phyloP scores from a whole-genome alignment of 371 early-diverging fungal genomes.

The Basidiobolus meristosporus region DNA sequence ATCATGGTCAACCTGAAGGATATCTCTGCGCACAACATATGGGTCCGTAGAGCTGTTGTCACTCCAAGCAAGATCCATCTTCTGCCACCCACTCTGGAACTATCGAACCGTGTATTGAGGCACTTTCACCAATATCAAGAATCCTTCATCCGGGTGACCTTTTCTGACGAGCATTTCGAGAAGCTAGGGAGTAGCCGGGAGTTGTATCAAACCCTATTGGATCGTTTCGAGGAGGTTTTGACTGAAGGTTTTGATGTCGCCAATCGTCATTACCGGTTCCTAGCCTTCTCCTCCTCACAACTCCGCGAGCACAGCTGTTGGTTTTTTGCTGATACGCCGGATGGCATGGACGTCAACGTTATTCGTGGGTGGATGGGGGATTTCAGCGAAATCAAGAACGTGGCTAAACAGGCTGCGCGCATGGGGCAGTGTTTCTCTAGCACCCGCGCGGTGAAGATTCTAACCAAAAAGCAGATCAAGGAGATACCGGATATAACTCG shows the following conservation, averaged over 20 bases:
- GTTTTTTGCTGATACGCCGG: slow-evolving; percentile 26
- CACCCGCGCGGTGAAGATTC: slow-evolving; percentile 22
- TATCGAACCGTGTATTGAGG: slow-evolving; percentile 39
- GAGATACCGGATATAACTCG: slow-evolving; percentile 30
- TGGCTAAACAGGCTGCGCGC: slow-evolving; percentile 54
- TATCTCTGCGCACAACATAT: slow-evolving; percentile 13
- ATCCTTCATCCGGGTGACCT: slow-evolving; percentile 39
- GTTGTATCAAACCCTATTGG: slow-evolving; percentile 6
- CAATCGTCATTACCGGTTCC: slow-evolving; percentile 30
- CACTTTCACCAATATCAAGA: slow-evolving; percentile 19
- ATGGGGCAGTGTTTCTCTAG: slow-evolving; percentile 68
- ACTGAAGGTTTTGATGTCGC: slow-evolving; percentile 29
- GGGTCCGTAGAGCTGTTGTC: slow-evolving; percentile 27
- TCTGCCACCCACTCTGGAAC: slow-evolving; percentile 25
- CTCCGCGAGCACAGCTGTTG: slow-evolving; percentile 49
- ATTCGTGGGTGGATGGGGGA: slow-evolving; percentile 61
- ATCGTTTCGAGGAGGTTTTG: slow-evolving; percentile 23
- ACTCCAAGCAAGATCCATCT: slow-evolving; percentile 32
- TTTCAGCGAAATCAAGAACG: slow-evolving; percentile 38
- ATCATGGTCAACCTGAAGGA: no score
- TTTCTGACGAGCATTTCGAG: slow-evolving; percentile 32
- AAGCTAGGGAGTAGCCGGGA: slow-evolving; percentile 11
- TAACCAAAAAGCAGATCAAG: slow-evolving; percentile 15
- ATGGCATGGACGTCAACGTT: slow-evolving; percentile 7
- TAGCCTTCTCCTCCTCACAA: slow-evolving; percentile 52